A percentile compares a stretch with the other conserved stretches of the same genome.
phyloP scores from a whole-genome alignment of 2,329 filamentous ascomycete genomes.

The Epicoccum sorghinum region DNA sequence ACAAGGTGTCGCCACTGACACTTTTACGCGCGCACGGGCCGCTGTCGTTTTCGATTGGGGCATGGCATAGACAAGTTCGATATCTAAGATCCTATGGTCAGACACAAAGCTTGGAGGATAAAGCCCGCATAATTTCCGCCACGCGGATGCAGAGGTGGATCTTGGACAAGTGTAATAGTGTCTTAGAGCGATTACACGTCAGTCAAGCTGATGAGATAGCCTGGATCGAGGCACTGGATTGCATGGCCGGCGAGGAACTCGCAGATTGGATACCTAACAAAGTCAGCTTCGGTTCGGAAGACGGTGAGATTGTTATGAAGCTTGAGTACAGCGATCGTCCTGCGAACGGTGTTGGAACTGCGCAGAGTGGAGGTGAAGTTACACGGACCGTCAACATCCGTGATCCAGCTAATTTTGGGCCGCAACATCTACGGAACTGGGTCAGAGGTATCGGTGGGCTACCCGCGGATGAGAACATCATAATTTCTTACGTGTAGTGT shows the following conservation, averaged over 20 bases:
- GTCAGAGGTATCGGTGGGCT: neutral
- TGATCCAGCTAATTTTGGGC: constrained; percentile 4
- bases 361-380: neutral
- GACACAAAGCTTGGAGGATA: no score
- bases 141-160: constrained; percentile 3
- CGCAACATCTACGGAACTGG: constrained; percentile 4
- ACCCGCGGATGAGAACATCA: no score
- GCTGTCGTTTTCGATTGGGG: neutral
- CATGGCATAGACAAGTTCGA: constrained; percentile 2
- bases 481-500: no score
- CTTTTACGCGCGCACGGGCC: neutral
- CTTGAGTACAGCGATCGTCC: constrained; percentile 3
- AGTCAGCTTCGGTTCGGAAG: constrained; percentile 2
- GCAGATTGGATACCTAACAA: constrained; percentile 8
- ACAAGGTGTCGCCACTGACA: neutral
- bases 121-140: neutral
- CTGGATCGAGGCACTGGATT: constrained; percentile 9
- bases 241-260: constrained; percentile 11
- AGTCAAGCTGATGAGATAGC: constrained; percentile 6
- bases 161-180: neutral
- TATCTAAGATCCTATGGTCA: neutral
- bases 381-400: neutral
- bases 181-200: neutral
- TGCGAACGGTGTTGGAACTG: neutral
- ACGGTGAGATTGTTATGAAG: constrained; percentile 8